Base-by-base conservation (phyloP, 345 rosid genomes). In the Heritiera fomes region DNA sequence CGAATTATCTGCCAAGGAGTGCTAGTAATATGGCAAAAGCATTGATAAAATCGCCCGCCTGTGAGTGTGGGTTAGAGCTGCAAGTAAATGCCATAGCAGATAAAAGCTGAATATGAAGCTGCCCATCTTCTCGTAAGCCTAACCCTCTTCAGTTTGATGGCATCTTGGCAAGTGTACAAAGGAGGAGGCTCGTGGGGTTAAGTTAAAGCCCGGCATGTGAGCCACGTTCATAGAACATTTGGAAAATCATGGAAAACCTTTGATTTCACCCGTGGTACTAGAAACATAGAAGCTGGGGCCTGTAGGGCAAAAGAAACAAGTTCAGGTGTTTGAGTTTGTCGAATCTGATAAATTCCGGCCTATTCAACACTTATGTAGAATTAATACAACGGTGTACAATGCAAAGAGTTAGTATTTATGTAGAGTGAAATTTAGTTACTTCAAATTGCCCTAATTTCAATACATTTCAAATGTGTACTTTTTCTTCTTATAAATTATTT, bases 231-330 rank as follows among this genome's bases (percentile, higher is more conserved):
- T 47, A 8, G 23, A 52, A 71, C 58, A 66, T 61, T 50, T 30
- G 30, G 50, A 11, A n/a, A 72, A 47, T 55, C 61, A 58, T 45
- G 52, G 43, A 20, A 28, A 9, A 6, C 77, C 76, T 4, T 74
- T 50, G 63, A 73, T 68, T 71, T 49, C 40, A 53, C 43, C 77
- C 74, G 77, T 79, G 9, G 80, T 66, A 76, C 81, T 52, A 62
- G 40, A 64, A 59, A 38, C 71, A 68, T 45, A 74, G 67, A 77
- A 14, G 41, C 70, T 74, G 49, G 28, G 47, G 40, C 52, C 59
- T 10, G 38, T 4, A 62, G 8, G 38, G 49, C 4, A 18, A 18
- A 43, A 13, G 38, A 50, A 14, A 6, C 63, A 59, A 34, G 52
- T 3, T 45, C 4, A 17, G 38, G 2, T 34, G 38, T 34, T 34